Evolutionary conservation across 148 eudicot species (phyloP), one percentile per base, ranked within the genome.

Genomic region (Chenopodium album): DNA sequence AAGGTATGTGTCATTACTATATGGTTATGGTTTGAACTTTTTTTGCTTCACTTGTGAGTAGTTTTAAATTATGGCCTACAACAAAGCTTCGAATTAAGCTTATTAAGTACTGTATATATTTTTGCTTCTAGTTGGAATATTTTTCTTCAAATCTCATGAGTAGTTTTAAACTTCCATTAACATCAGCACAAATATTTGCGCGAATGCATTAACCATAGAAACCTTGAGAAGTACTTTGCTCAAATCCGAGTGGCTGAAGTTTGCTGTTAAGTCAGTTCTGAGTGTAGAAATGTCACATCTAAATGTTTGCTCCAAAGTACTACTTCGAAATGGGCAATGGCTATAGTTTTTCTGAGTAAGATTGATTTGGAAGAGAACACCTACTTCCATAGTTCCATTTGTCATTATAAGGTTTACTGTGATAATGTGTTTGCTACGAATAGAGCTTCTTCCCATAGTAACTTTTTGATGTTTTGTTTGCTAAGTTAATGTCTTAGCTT

Each of bases 1-100:
- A 89, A 93, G 95, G 97, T 93, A 89, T 44, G 84, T 85, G n/a
- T 66, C 37, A 7, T n/a, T 59, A 22, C 34, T 73, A 67, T 59
- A 22, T 28, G 64, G 10, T 16, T 9, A 46, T 76, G 32, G 31
- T 20, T 23, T 31, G 32, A 44, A 62, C 65, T 46, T 47, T 23
- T 23, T 17, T 76, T 32, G 6, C 7, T 62, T 62, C 22, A 23
- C 65, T 26, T 26, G 26, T 26, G 26, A 26, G 26, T 26, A 26
- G 26, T 26, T 26, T 26, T 26, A 26, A 26, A 26, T 26, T 26
- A 26, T 26, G 26, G 26, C 26, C 26, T 26, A 59, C 19, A 4
- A 12, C 19, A 59, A 17, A 14, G 63, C 63, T 14, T 59, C 63
- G 19, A 17, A 59, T 4, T 20, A 59, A 59, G 19, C n/a, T 59